A percentile compares a stretch with the other conserved stretches of the same genome.
These are phyloP conservation scores for Citrus mangshanensis DNA, from an alignment of 345 rosid species.

Conservation along the genomic window DNA sequence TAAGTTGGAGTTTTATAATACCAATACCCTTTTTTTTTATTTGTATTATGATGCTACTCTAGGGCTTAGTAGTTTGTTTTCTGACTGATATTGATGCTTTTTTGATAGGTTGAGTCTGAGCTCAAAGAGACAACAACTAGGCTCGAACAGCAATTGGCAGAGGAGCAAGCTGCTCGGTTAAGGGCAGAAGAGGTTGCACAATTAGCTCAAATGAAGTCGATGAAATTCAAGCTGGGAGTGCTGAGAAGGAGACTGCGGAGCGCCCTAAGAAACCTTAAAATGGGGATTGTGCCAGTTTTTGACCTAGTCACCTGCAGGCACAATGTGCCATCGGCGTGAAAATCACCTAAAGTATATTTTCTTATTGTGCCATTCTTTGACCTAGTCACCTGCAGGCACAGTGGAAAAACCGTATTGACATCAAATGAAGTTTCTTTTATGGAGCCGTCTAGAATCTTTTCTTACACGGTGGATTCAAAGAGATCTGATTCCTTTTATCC, in stretches of 20 bases:
- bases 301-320: background rate
- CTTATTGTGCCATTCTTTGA: too few relatives aligned
- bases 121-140: slow-evolving; percentile 61
- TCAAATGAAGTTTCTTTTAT: too few relatives aligned
- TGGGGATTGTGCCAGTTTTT: slow-evolving; percentile 52
- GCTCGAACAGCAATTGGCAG: slow-evolving; percentile 70
- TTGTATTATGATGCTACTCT: background rate
- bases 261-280: slow-evolving; percentile 45
- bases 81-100: background rate
- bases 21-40: too few relatives aligned
- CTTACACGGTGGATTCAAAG: too few relatives aligned
- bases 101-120: slow-evolving; percentile 67
- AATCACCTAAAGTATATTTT: background rate
- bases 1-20: too few relatives aligned
- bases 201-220: slow-evolving; percentile 62
- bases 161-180: slow-evolving; percentile 76
- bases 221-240: slow-evolving; percentile 72
- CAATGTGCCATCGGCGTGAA: background rate
- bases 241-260: slow-evolving; percentile 59
- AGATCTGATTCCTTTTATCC: too few relatives aligned
- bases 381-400: too few relatives aligned
- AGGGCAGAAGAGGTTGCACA: slow-evolving; percentile 61
- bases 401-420: too few relatives aligned
- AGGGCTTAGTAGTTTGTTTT: background rate
- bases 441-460: too few relatives aligned